Evolutionary conservation across 2,329 filamentous ascomycete species (phyloP), one percentile per base, ranked within the genome.

Genomic region (Alternaria burnsii): DNA sequence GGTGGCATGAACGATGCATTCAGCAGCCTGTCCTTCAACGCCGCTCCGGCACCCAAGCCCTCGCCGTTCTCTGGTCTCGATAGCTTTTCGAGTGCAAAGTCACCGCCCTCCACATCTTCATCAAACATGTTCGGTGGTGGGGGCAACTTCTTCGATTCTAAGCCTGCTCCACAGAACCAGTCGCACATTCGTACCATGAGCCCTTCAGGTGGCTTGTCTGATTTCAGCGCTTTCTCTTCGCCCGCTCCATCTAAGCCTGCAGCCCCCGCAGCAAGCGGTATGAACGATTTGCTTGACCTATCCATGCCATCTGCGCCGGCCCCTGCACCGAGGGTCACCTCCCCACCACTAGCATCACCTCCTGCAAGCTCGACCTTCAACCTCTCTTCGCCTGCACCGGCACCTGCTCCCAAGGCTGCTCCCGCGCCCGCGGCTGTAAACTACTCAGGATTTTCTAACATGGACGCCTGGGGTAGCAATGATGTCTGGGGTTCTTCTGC

Each of bases 261-360:
- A 4, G 74, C 80, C 14, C 74, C 78, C 30, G 86, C 88, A 18
- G 85, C 88, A 16, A 87, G 76, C 28, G 69, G 70, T 3, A 80
- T 95, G 70, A 89, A 88, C 50, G 92, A 97, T 74, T 84, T 97
- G 1, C 94, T 97, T 72, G 92, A 94, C 74, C 87, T 97, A 67
- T 63, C 79, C 70, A 71, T 79, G 67, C 69, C 79, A 4, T 68
- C 78, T 34, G 71, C 76, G 8, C 70, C 72, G 40, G 67, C 73
- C 42, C 66, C 72, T 22, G 68, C 73, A 42, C 72, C 75, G 18
- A 66, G 65, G 28, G 63, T 67, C 7, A 59, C 59, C 10, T 66
- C 68, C 32, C 71, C 76, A 24, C 67, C 76, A 1, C 67, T 78
- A n/a, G 58, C 71, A 40, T 76, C 77, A 11, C 72, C 74, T 51